A percentile compares a stretch with the other conserved stretches of the same genome.
Conservation (phyloP, 495 filamentous ascomycete species). For the Annulohypoxylon nitens region DNA sequence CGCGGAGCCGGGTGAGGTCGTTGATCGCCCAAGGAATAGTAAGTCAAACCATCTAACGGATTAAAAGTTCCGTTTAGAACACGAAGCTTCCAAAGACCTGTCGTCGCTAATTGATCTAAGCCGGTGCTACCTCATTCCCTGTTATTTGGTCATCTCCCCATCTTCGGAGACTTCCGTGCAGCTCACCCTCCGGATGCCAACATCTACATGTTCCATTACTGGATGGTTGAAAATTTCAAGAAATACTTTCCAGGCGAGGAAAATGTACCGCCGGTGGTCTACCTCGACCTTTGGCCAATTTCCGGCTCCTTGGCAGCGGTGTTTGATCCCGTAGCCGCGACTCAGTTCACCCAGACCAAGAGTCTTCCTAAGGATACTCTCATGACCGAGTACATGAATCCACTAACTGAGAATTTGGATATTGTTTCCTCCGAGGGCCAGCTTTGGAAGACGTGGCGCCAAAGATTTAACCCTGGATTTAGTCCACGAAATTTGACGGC, state of each 20-base stretch:
- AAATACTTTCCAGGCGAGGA: constrained; percentile 50
- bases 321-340: constrained; percentile 54
- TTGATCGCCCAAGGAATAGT: constrained; percentile 50
- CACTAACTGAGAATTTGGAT: constrained; percentile 49
- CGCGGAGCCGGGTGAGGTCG: constrained; percentile 36
- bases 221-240: constrained; percentile 43
- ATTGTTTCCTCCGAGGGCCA: constrained; percentile 53
- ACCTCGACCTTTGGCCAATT: constrained; percentile 64
- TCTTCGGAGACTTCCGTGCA: constrained; percentile 43
- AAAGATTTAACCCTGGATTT: constrained; percentile 58
- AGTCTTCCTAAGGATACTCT: constrained; percentile 42
- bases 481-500: constrained; percentile 54
- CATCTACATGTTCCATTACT: constrained; percentile 43
- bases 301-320: constrained; percentile 48
- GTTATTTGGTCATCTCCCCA: constrained; percentile 44
- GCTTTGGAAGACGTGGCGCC: constrained; percentile 56
- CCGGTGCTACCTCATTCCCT: constrained; percentile 48
- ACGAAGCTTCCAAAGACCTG: background rate
- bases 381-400: constrained; percentile 33
- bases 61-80: background rate
- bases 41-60: constrained; percentile 23
- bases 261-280: constrained; percentile 51
- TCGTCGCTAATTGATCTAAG: constrained; percentile 32
- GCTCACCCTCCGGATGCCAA: constrained; percentile 47
- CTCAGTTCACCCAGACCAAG: constrained; percentile 46